Evolutionary conservation across 257 asterid genomes (phyloP).

Genomic region (Nemophila menziesii): DNA sequence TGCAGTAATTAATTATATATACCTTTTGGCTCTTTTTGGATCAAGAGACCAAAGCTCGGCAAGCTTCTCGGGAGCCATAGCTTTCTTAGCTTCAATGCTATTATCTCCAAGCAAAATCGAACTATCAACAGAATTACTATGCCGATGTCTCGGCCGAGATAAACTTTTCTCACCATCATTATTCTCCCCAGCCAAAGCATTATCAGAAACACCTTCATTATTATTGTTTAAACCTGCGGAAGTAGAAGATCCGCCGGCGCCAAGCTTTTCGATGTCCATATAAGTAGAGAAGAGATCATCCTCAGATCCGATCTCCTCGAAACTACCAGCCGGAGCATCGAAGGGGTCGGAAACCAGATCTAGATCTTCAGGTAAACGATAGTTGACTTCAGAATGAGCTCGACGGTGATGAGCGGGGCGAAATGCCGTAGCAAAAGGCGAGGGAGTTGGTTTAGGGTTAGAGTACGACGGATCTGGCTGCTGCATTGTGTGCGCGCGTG

Average conservation of each 20-base stretch:
- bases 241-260: slow-evolving; percentile 44
- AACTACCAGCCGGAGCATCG: slow-evolving; percentile 46
- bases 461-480: slow-evolving; percentile 65
- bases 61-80: slow-evolving; percentile 95
- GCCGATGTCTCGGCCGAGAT: slow-evolving; percentile 39
- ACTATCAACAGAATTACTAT: slow-evolving; percentile 63
- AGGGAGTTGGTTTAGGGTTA: slow-evolving; percentile 30
- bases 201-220: slow-evolving; percentile 24
- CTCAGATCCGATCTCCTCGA: slow-evolving; percentile 92
- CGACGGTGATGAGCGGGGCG: slow-evolving; percentile 76
- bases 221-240: slow-evolving; percentile 18
- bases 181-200: slow-evolving; percentile 9
- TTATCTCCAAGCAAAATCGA: slow-evolving; percentile 50
- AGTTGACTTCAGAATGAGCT: slow-evolving; percentile 89
- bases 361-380: slow-evolving; percentile 69
- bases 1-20: background rate
- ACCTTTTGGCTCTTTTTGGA: slow-evolving; percentile 98
- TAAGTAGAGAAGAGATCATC: slow-evolving; percentile 83
- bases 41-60: slow-evolving; percentile 93
- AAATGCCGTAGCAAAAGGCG: slow-evolving; percentile 39
- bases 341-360: slow-evolving; percentile 72
- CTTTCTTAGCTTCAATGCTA: slow-evolving; percentile 82
- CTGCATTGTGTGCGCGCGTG: slow-evolving; percentile 45
- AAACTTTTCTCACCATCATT: slow-evolving; percentile 16
- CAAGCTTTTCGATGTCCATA: slow-evolving; percentile 86